These are phyloP conservation scores for Daedaleopsis sinensis DNA, from an alignment of 768 basidiomycete species.

Conservation along the genomic window DNA sequence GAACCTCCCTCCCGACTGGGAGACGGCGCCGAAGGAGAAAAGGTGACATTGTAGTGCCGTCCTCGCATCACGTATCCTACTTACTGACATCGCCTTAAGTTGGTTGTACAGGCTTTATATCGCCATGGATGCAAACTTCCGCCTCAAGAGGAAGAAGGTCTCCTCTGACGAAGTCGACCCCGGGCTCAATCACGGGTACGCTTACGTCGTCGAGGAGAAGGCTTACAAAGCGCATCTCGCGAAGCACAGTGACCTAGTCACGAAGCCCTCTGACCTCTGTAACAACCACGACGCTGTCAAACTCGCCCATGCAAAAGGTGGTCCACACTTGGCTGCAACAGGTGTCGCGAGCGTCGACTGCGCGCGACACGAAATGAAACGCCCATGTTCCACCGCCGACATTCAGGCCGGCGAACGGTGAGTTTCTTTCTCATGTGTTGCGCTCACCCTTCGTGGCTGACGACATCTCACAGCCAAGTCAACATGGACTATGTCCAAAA, in stretches of 20 bases:
- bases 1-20: slow-evolving; percentile 8
- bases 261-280: slow-evolving; percentile 26
- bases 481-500: slow-evolving; percentile 29
- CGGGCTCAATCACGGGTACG: slow-evolving; percentile 26
- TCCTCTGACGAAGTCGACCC: slow-evolving; percentile 23
- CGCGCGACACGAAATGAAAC: slow-evolving; percentile 28
- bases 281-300: slow-evolving; percentile 21
- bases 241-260: slow-evolving; percentile 1
- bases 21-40: slow-evolving; percentile 10
- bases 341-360: slow-evolving; percentile 21
- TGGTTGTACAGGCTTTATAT: slow-evolving; percentile 30
- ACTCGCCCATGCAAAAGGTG: slow-evolving; percentile 14
- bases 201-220: slow-evolving; percentile 29
- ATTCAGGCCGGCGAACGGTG: slow-evolving; percentile 31
- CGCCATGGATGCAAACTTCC: slow-evolving; percentile 35
- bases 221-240: slow-evolving; percentile 25
- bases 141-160: slow-evolving; percentile 25
- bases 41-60: background rate
- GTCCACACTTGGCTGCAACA: slow-evolving; percentile 7
- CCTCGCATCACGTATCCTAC: background rate
- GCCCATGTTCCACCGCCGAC: slow-evolving; percentile 26
- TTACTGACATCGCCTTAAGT: slow-evolving; percentile 16
- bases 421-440: background rate
- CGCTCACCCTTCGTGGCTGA: background rate
- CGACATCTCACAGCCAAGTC: slow-evolving; percentile 14